Base-by-base conservation (phyloP, 208 protist genomes). In the Trypanosoma scelopori region DNA sequence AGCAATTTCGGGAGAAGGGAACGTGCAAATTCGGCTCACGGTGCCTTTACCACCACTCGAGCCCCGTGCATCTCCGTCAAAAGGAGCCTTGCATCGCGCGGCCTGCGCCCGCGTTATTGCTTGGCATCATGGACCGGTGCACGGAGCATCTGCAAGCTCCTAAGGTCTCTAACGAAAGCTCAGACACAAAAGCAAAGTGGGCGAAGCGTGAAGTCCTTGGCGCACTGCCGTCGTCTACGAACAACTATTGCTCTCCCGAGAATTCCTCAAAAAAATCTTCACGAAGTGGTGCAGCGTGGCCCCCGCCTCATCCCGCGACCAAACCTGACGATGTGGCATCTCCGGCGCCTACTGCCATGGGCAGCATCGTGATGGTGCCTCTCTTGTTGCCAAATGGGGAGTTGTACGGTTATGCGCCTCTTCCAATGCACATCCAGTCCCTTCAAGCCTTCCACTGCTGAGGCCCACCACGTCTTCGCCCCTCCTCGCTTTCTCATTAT, bases 21-120 rank as follows among this genome's bases (percentile, higher is more conserved):
- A 57, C 43, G 39, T 95, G 89, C 76, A 70, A 60, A 25, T 93
- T 84, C 62, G 89, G 89, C 11, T 77, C 84, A 13, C 81, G 85
- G 12, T 95, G 89, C 58, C 77, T 92, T 28, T 95, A 83, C 57
- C 84, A 90, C 53, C 89, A 95, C 74, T 39, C 52, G 13, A 45
- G 1, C 9, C 23, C 27, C 0, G 0, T 42, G 45, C 27, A 39
- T 9, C 20, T 35, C 20, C 20, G n/a, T 69, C 3, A 12, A 16
- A 1, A 55, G 11, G 55, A 77, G 7, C 20, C 22, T 18, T 11
- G 32, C 18, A n/a, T 23, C 12, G 0, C 25, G 23, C 51, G 27
- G 30, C 23, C 55, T 0, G n/a, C 15, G n/a, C 11, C 23, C 16
- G 23, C 45, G 18, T 9, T 12, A 50, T 55, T 51, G 13, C 42